Evolutionary conservation across 768 basidiomycete genomes (phyloP).

Genomic region (Botryobasidium botryosum): DNA sequence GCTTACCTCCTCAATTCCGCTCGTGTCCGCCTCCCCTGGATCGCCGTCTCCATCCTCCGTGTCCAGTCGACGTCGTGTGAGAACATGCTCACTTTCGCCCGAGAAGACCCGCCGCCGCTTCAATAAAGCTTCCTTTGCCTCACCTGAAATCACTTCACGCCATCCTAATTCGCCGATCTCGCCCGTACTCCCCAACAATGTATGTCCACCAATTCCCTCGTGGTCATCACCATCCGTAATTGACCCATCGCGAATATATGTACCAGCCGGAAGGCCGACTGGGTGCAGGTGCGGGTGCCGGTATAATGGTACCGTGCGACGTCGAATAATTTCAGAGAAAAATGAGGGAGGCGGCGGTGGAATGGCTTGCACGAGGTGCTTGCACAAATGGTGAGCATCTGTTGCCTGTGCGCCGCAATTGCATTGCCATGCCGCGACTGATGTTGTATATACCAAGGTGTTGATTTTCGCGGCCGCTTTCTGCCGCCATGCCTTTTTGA

Average conservation of each 20-base stretch:
- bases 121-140: no score
- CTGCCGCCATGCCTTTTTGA: not conserved
- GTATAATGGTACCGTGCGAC: no score
- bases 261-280: not conserved
- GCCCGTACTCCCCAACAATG: not conserved
- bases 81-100: not conserved
- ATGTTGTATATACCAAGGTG: not conserved
- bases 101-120: no score
- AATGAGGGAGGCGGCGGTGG: not conserved
- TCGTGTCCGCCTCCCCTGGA: not conserved
- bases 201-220: not conserved
- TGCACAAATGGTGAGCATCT: slow-evolving; percentile 4
- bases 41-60: not conserved
- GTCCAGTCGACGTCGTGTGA: not conserved
- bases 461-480: not conserved
- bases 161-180: not conserved
- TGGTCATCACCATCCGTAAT: not conserved
- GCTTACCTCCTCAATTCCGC: no score
- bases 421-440: not conserved
- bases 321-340: not conserved
- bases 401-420: slow-evolving; percentile 2
- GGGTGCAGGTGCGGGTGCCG: no score
- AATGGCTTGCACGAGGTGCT: slow-evolving; percentile 2
- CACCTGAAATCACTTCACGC: not conserved
- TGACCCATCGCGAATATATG: not conserved